These are phyloP conservation scores for Lenwebbia sp. DNA, from an alignment of 345 rosid species.

Conservation along the genomic window DNA sequence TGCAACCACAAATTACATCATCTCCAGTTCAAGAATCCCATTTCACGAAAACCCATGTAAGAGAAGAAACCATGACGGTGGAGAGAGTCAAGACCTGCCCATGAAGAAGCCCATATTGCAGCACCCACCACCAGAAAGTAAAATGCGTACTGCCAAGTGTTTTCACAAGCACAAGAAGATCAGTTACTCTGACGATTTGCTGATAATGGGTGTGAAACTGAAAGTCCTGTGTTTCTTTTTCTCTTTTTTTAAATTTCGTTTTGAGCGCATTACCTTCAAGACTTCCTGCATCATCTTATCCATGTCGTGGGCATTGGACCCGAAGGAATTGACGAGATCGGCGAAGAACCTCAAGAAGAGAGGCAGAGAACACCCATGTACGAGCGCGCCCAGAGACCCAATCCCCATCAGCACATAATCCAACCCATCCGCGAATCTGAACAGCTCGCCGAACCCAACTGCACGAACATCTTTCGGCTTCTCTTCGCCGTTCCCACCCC, in stretches of 20 bases:
- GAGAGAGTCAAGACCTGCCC: constrained; percentile 59
- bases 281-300: constrained; percentile 98
- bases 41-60: neutral
- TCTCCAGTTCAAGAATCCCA: neutral
- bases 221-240: neutral
- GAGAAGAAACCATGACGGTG: neutral
- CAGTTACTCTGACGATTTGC: neutral
- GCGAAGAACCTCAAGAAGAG: constrained; percentile 94
- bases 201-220: neutral
- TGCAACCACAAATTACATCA: constrained; percentile 14
- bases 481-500: constrained; percentile 11
- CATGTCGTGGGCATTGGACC: constrained; percentile 78
- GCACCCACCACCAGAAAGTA: constrained; percentile 98
- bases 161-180: neutral
- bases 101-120: constrained; percentile 98
- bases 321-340: constrained; percentile 97
- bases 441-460: constrained; percentile 70
- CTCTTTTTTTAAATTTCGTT: neutral
- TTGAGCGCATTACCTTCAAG: constrained; percentile 43
- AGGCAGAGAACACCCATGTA: constrained; percentile 93
- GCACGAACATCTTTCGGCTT: constrained; percentile 41
- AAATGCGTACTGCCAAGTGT: constrained; percentile 69
- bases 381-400: constrained; percentile 90
- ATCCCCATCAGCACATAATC: constrained; percentile 92
- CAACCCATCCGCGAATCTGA: constrained; percentile 93